These are phyloP conservation scores for Pichia thaimueangensis DNA, from an alignment of 805 yeast genomes.

Conservation along the genomic window DNA sequence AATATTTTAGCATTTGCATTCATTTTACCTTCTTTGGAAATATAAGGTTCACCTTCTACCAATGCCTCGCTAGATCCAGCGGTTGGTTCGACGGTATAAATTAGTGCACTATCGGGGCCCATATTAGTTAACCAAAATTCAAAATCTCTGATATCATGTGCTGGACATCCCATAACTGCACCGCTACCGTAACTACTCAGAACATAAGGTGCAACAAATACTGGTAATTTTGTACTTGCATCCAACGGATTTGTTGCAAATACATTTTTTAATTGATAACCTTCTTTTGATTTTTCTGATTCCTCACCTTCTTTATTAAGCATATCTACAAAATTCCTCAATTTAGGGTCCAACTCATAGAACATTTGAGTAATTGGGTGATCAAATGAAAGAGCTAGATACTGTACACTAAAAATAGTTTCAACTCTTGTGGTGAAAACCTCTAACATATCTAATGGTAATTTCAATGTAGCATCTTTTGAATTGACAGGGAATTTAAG, in stretches of 20 bases:
- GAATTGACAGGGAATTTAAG: slow-evolving; percentile 39
- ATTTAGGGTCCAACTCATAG: slow-evolving; percentile 32
- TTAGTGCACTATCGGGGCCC: slow-evolving; percentile 35
- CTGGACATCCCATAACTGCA: slow-evolving; percentile 98
- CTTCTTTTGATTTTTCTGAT: slow-evolving; percentile 42
- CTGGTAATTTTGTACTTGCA: slow-evolving; percentile 46
- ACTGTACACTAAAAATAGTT: slow-evolving; percentile 78
- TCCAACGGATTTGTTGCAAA: slow-evolving; percentile 56
- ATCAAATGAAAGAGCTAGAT: slow-evolving; percentile 65
- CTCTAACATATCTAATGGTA: slow-evolving; percentile 28
- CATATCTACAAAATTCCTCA: slow-evolving; percentile 41
- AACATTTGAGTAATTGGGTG: slow-evolving; percentile 52
- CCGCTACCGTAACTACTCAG: slow-evolving; percentile 79
- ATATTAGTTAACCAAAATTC: slow-evolving; percentile 70
- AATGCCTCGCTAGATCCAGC: background rate
- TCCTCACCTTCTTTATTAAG: slow-evolving; percentile 35
- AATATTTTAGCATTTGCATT: slow-evolving; percentile 42
- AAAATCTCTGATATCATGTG: slow-evolving; percentile 79
- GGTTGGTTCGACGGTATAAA: slow-evolving; percentile 41
- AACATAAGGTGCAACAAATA: slow-evolving; percentile 89
- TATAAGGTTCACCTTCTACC: slow-evolving; percentile 28
- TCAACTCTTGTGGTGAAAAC: slow-evolving; percentile 90
- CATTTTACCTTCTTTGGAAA: slow-evolving; percentile 40
- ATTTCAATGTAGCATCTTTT: slow-evolving; percentile 9
- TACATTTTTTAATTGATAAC: slow-evolving; percentile 43